Evolutionary conservation across 306 rosid genomes (phyloP), one percentile per base, ranked within the genome.

Genomic region (Morella rubra): DNA sequence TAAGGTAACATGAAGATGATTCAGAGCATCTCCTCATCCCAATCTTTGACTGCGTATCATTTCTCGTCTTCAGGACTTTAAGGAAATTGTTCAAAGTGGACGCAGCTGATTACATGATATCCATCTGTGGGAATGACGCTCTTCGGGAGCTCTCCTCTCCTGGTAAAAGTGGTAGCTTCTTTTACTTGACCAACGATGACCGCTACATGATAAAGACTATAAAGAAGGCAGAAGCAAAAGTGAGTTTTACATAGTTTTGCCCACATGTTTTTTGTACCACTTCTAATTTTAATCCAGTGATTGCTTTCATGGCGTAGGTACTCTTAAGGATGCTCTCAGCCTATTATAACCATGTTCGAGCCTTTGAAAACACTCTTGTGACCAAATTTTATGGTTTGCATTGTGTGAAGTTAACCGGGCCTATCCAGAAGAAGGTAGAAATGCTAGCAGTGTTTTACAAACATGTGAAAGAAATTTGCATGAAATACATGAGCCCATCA

Each of bases 131-230:
- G 77, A 89, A 80, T 15, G 97, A 94, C 0, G 98, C 98, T 6
- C 97, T 94, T 79, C 90, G 97, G 1, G 97, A 91, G 71, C 94
- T 94, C 62, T 94, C 90, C 12, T 94, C 98, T 72, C 98, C 98
- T 1, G 98, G 98, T 45, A 94, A 94, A 86, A 94, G 98, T 81
- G 98, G 98, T 2, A 94, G 97, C 79, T 94, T 91, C 82, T 94
- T 94, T 85, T 94, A 91, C 91, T 85, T 94, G 85, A 94, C 98
- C 81, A 83, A 89, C 62, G 98, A 94, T 14, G 98, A 94, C 47
- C 97, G 96, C 70, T 94, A 90, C 87, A 94, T 91, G 98, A 94
- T 94, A 50, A 94, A 94, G 84, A 94, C 98, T 20, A 90, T 91
- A 88, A 94, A 83, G 71, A 94, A 94, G 78, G 78, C 97, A 37